A percentile compares a stretch with the other conserved stretches of the same genome.
These are phyloP conservation scores for Colletotrichum spinosum DNA, from an alignment of 2,329 filamentous ascomycete genomes.

Conservation along the genomic window DNA sequence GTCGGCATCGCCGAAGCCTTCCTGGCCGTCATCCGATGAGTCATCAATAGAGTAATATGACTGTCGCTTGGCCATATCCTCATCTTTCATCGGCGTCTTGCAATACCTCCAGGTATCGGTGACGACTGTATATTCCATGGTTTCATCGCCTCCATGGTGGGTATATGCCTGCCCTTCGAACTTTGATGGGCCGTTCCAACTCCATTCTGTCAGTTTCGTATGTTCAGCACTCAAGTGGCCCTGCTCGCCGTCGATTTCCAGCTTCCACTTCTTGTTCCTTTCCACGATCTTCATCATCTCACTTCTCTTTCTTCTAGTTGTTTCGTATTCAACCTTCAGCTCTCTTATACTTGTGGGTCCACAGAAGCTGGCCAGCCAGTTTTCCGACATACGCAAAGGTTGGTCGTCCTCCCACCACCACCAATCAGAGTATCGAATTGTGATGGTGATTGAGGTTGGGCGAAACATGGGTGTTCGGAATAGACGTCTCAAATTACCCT, in stretches of 20 bases:
- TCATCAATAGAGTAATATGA: too few species aligned
- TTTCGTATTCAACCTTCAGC: constrained; percentile 60
- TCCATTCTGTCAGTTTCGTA: constrained; percentile 21
- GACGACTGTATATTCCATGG: constrained; percentile 30
- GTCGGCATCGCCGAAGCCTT: not conserved
- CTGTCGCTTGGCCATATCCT: constrained; percentile 1
- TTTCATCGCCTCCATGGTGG: constrained; percentile 24
- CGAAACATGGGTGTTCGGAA: constrained; percentile 45
- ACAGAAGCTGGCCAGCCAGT: constrained; percentile 49
- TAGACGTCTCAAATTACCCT: constrained; percentile 40
- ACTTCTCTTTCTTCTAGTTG: constrained; percentile 55
- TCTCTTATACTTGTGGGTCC: constrained; percentile 48
- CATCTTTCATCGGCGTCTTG: constrained; percentile 12
- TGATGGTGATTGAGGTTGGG: constrained; percentile 54
- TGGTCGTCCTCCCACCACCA: constrained; percentile 56
- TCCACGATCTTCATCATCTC: constrained; percentile 59
- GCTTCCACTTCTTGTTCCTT: constrained; percentile 30
- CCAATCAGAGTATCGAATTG: constrained; percentile 62
- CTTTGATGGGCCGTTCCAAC: constrained; percentile 20
- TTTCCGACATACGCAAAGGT: constrained; percentile 48
- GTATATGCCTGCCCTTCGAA: constrained; percentile 16
- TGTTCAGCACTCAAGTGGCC: constrained; percentile 23
- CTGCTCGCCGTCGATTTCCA: constrained; percentile 6
- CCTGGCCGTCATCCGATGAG: not conserved
- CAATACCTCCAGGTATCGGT: constrained; percentile 27